phyloP scores from a whole-genome alignment of 805 yeast species.

The Torulaspora delbrueckii region DNA sequence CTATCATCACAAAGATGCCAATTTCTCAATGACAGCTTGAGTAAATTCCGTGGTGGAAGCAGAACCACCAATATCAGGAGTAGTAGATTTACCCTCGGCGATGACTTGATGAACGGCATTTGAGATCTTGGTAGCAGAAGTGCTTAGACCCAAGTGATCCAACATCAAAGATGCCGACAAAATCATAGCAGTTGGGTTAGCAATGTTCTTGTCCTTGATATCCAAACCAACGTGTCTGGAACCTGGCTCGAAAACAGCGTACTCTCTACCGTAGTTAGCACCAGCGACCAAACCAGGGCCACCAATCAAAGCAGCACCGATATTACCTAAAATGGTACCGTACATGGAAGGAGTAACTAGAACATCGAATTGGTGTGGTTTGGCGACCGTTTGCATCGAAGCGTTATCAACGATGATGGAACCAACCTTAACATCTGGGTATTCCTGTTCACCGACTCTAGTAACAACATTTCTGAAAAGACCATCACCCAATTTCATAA shows the following conservation, averaged over 20 bases:
- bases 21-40: conserved; percentile 75
- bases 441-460: conserved; percentile 77
- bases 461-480: conserved; percentile 91
- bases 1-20: conserved; percentile 26
- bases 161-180: conserved; percentile 85
- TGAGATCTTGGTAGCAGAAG: conserved; percentile 79
- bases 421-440: conserved; percentile 75
- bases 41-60: conserved; percentile 92
- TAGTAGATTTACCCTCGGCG: conserved; percentile 79
- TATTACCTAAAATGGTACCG: conserved; percentile 95
- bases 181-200: conserved; percentile 98
- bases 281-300: conserved; percentile 99
- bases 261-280: conserved; percentile 95
- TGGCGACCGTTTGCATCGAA: conserved; percentile 97
- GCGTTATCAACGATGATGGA: conserved; percentile 98
- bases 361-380: conserved; percentile 97
- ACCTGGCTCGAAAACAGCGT: conserved; percentile 98
- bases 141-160: conserved; percentile 89
- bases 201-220: conserved; percentile 88
- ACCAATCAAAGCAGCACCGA: conserved; percentile 92
- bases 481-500: conserved; percentile 98
- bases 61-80: conserved; percentile 89
- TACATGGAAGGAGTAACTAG: conserved; percentile 96
- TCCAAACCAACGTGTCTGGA: conserved; percentile 99
- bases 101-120: conserved; percentile 85